Base-by-base conservation (phyloP, 129 eudicot genomes). In the Chrysanthemum makinoi region DNA sequence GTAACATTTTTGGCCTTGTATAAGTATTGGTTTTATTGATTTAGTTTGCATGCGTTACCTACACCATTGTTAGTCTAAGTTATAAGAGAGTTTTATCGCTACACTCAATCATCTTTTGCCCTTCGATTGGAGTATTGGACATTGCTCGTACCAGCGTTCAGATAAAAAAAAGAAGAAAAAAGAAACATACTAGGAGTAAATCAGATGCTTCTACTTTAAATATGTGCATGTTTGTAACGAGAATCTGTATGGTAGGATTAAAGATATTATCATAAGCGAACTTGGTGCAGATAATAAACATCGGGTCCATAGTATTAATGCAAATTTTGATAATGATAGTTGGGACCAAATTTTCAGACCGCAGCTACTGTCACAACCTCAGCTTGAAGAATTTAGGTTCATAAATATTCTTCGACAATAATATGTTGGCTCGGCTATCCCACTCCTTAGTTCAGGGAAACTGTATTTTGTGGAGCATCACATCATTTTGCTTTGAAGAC, bases 381-480 rank as follows among this genome's bases (percentile, higher is more conserved):
- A 66, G 11, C 56, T 66, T 18, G 17, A 66, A 66, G 56, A 46
- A 66, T 20, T 9, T 66, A 44, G 33, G 55, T 16, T 66, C 47
- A 46, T 46, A 30, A 3, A 46, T 44, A 28, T 48, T 28, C 6
- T 35, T 35, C 48, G 8, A 50, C 61, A 24, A 52, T 24, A 13
- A 6, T 9, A 15, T 16, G n/a, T 12, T 33, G 62, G 74, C 39
- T 35, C 4, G 46, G 18, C 66, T 24, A 13, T 14, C 56, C 68
- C 64, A 77, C 52, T 70, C 72, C 72, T 50, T 39, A n/a, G 72
- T 33, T 52, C 39, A 70, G 33, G 81, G 72, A 70, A 52, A 62
- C 26, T 24, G 66, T 66, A 51, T 30, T 77, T 77, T 70, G 72
- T 70, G 76, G 52, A 70, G 72, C 81, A 70, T 70, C 77, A 62